phyloP scores from a whole-genome alignment of 2,329 filamentous ascomycete genomes.

The Fusarium tjaetaba region DNA sequence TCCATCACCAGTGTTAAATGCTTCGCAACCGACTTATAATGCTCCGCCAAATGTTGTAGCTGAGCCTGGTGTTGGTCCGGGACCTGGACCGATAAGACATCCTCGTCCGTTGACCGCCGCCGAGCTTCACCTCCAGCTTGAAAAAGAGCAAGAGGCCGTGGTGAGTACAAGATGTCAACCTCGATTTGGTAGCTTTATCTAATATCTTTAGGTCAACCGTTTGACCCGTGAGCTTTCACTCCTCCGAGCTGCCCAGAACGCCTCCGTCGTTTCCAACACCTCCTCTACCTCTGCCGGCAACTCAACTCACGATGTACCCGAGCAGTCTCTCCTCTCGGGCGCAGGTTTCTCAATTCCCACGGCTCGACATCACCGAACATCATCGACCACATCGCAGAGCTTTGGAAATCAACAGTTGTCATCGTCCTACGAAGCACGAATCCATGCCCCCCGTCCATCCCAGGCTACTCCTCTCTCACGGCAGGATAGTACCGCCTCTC shows the following conservation, averaged over 20 bases:
- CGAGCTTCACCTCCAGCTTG: slow-evolving; percentile 87
- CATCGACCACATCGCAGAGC: slow-evolving; percentile 66
- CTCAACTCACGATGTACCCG: slow-evolving; percentile 59
- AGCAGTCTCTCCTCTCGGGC: slow-evolving; percentile 65
- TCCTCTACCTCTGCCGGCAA: slow-evolving; percentile 68
- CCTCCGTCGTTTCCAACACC: slow-evolving; percentile 72
- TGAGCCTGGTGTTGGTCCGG: slow-evolving; percentile 60
- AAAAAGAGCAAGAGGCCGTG: slow-evolving; percentile 95
- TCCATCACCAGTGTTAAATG: slow-evolving; percentile 44
- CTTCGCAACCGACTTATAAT: slow-evolving; percentile 43
- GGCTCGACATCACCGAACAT: slow-evolving; percentile 66
- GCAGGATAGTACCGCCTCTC: slow-evolving; percentile 66
- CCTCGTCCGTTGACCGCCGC: slow-evolving; percentile 88
- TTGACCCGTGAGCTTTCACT: slow-evolving; percentile 87
- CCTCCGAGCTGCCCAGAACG: slow-evolving; percentile 77
- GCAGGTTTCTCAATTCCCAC: slow-evolving; percentile 67
- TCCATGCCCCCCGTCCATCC: slow-evolving; percentile 58
- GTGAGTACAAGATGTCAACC: slow-evolving; percentile 58
- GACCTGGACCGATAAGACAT: slow-evolving; percentile 81
- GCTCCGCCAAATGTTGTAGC: slow-evolving; percentile 16
- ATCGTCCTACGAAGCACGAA: slow-evolving; percentile 50
- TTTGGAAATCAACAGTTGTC: slow-evolving; percentile 52
- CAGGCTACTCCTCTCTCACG: slow-evolving; percentile 59
- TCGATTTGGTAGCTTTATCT: background rate
- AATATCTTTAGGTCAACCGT: slow-evolving; percentile 79